Percentiles rank a stretch among this genome's conserved stretches.
These are phyloP conservation scores for Cadophora sp. DNA, from an alignment of 2,329 filamentous ascomycete genomes.

Conservation along the genomic window DNA sequence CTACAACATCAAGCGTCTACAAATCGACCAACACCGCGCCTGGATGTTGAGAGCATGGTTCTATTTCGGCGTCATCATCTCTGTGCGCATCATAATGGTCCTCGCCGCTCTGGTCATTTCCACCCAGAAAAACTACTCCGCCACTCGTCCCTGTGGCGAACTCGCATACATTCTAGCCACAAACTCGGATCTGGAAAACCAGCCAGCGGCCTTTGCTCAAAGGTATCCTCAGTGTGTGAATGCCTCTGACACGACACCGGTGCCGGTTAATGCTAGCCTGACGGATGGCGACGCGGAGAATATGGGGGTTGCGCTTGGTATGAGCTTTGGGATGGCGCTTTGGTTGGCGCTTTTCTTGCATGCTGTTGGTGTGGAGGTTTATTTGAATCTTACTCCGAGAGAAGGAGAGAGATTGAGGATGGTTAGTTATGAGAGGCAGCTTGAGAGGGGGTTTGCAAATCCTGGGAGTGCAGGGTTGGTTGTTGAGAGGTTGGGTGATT, in stretches of 20 bases:
- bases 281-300: constrained; percentile 41
- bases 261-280: constrained; percentile 44
- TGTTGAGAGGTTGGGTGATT: constrained; percentile 50
- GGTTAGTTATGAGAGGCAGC: constrained; percentile 62
- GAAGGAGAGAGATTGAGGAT: constrained; percentile 60
- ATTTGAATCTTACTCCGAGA: constrained; percentile 59
- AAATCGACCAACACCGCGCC: constrained; percentile 68
- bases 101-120: constrained; percentile 51
- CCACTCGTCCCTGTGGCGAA: constrained; percentile 55
- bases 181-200: neutral
- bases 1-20: constrained; percentile 63
- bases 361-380: constrained; percentile 54
- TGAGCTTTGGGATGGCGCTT: constrained; percentile 58
- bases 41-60: constrained; percentile 68
- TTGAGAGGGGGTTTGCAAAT: constrained; percentile 59
- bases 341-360: constrained; percentile 63
- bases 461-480: constrained; percentile 57
- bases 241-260: constrained; percentile 43
- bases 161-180: constrained; percentile 50
- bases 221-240: constrained; percentile 55
- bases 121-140: constrained; percentile 45
- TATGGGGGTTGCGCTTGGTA: constrained; percentile 52
- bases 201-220: neutral
- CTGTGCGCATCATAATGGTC: constrained; percentile 56
- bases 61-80: constrained; percentile 59